Evolutionary conservation across 2,329 filamentous ascomycete genomes (phyloP).

Genomic region (Nemania abortiva): DNA sequence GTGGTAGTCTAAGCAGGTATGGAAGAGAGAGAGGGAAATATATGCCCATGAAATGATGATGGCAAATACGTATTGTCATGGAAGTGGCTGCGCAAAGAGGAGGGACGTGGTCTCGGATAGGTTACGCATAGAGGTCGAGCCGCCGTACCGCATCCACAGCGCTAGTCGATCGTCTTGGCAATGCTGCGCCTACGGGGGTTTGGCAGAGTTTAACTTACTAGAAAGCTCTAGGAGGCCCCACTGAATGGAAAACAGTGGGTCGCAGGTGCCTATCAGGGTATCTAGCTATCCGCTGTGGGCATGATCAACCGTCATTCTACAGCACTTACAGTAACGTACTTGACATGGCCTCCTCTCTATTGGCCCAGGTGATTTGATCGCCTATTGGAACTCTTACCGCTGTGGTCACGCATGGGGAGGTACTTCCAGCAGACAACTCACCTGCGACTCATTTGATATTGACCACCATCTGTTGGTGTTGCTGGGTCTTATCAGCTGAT

Average conservation of each 20-base stretch:
- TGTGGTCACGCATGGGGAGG: background rate
- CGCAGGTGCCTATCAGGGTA: slow-evolving; percentile 6
- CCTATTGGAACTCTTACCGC: slow-evolving; percentile 8
- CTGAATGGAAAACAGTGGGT: slow-evolving; percentile 15
- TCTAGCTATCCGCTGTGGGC: background rate
- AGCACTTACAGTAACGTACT: background rate
- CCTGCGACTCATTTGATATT: slow-evolving; percentile 9
- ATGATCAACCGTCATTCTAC: background rate
- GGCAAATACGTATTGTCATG: slow-evolving; percentile 37
- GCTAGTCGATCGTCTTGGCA: slow-evolving; percentile 20
- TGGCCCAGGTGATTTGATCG: background rate
- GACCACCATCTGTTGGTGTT: background rate
- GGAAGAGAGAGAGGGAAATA: slow-evolving; percentile 6
- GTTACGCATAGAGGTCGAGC: slow-evolving; percentile 18
- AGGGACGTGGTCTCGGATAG: slow-evolving; percentile 17
- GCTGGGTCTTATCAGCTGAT: slow-evolving; percentile 15
- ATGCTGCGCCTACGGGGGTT: slow-evolving; percentile 34
- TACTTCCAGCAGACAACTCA: slow-evolving; percentile 15
- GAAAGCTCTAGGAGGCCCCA: slow-evolving; percentile 1
- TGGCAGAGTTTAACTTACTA: background rate
- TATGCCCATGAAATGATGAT: slow-evolving; percentile 14
- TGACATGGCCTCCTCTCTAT: background rate
- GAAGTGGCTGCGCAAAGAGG: slow-evolving; percentile 37
- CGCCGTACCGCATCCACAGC: slow-evolving; percentile 19
- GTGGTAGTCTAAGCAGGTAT: background rate